A percentile compares a stretch with the other conserved stretches of the same genome.
These are phyloP conservation scores for Aspergillus fischeri DNA, from an alignment of 2,329 filamentous ascomycete species.

Conservation along the genomic window DNA sequence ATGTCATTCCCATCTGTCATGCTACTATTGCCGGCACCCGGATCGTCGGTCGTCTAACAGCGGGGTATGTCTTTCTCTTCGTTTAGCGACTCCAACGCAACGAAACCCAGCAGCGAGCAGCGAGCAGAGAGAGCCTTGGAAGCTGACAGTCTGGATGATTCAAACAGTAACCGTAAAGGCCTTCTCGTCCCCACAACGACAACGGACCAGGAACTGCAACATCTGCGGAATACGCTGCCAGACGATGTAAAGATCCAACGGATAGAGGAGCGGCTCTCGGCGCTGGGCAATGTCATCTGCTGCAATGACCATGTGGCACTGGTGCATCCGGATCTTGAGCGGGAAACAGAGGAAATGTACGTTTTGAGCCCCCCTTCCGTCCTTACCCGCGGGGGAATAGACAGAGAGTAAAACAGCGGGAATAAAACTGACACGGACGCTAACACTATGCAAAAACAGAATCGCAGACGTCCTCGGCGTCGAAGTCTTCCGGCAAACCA, in stretches of 20 bases:
- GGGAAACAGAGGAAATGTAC: slow-evolving; percentile 92
- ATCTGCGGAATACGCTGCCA: slow-evolving; percentile 90
- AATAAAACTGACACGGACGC: slow-evolving; percentile 1
- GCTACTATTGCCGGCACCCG: slow-evolving; percentile 94
- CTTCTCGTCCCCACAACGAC: slow-evolving; percentile 94
- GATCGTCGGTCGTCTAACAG: slow-evolving; percentile 92
- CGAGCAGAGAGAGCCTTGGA: background rate
- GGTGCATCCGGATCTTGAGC: slow-evolving; percentile 92
- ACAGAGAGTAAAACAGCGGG: background rate
- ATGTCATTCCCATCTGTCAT: slow-evolving; percentile 94
- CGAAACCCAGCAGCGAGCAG: background rate
- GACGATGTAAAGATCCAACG: slow-evolving; percentile 91
- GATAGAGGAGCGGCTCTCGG: slow-evolving; percentile 94
- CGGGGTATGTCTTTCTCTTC: slow-evolving; percentile 58
- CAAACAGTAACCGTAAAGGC: slow-evolving; percentile 80
- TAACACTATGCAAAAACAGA: slow-evolving; percentile 18
- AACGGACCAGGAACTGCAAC: slow-evolving; percentile 96
- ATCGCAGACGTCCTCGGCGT: slow-evolving; percentile 79
- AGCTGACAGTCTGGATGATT: background rate
- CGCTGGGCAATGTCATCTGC: slow-evolving; percentile 94
- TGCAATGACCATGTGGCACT: slow-evolving; percentile 96
- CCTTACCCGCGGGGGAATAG: background rate
- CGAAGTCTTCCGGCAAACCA: slow-evolving; percentile 71
- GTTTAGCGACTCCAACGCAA: background rate
- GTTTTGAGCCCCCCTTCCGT: background rate